Percentiles rank a stretch among this genome's conserved stretches.
Evolutionary conservation across 2,329 filamentous ascomycete species (phyloP).

Genomic region (Aspergillus aculeatinus): DNA sequence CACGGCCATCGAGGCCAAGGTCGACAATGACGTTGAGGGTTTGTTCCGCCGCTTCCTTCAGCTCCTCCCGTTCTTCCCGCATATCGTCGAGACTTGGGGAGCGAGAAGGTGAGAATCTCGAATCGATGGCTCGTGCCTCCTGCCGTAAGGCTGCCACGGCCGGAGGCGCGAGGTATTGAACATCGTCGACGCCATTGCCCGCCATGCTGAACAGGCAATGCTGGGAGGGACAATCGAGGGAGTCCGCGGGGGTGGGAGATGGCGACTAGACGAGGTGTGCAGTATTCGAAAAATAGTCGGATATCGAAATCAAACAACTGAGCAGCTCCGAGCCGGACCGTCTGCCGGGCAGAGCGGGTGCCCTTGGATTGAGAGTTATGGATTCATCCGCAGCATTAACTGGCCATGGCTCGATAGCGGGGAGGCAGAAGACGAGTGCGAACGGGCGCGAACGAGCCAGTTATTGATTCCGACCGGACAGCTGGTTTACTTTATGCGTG

Average conservation of each 20-base stretch:
- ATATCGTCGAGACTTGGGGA: conserved; percentile 85
- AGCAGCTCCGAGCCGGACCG: conserved; percentile 36
- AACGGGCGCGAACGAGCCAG: conserved; percentile 7
- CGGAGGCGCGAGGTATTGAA: conserved; percentile 45
- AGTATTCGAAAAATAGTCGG: conserved; percentile 8
- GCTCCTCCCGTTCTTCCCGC: conserved; percentile 85
- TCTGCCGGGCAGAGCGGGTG: conserved; percentile 47
- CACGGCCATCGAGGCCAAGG: conserved; percentile 81
- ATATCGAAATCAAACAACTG: conserved; percentile 9
- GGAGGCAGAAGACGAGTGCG: conserved; percentile 11
- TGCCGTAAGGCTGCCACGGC: conserved; percentile 45
- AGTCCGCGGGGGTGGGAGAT: conserved; percentile 4
- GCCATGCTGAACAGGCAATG: conserved; percentile 38
- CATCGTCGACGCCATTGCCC: conserved; percentile 39
- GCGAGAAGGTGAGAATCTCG: conserved; percentile 47
- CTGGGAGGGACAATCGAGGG: conserved; percentile 14
- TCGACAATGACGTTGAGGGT: conserved; percentile 96
- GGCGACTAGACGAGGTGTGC: conserved; percentile 7
- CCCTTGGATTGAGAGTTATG: conserved; percentile 39
- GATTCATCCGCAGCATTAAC: conserved; percentile 43
- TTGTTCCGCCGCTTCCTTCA: conserved; percentile 93
- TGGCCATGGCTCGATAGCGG: conserved; percentile 36
- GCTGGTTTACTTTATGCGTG: not conserved
- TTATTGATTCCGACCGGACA: not conserved
- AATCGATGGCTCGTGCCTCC: conserved; percentile 42